Percentiles rank a stretch among this genome's conserved stretches.
Evolutionary conservation across 257 asterid species (phyloP).

Genomic region (Penstemon eatonii): DNA sequence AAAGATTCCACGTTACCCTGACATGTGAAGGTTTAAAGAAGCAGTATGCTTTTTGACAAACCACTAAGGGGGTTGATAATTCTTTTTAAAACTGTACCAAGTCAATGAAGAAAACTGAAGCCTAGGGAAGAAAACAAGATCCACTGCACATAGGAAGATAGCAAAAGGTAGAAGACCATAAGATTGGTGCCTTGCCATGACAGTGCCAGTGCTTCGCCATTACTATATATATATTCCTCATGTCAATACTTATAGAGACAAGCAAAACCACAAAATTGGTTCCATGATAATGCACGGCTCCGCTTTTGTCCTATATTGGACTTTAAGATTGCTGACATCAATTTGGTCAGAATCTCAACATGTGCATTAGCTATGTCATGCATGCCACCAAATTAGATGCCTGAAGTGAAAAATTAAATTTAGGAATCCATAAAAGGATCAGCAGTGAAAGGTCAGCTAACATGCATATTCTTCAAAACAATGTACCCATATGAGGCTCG

Average conservation of each 20-base stretch:
- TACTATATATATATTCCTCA: neutral
- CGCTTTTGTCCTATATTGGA: neutral
- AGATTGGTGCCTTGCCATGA: no score
- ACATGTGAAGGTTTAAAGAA: no score
- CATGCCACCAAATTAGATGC: neutral
- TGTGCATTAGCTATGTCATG: neutral
- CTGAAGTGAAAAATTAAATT: neutral
- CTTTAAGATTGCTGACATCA: neutral
- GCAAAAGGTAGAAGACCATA: no score
- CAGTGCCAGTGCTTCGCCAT: neutral
- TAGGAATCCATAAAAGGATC: neutral
- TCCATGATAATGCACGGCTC: neutral
- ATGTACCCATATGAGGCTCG: neutral
- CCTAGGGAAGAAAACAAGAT: no score
- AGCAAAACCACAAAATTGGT: neutral
- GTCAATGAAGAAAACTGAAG: no score
- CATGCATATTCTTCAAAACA: neutral
- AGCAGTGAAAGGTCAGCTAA: neutral
- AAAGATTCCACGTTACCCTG: no score
- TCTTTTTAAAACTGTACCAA: no score
- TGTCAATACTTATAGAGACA: neutral
- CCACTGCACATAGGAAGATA: no score
- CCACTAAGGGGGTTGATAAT: no score
- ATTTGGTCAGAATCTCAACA: neutral
- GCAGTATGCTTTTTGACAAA: no score